Percentiles rank a stretch among this genome's conserved stretches.
Evolutionary conservation across 2,329 filamentous ascomycete species (phyloP).

Genomic region (Penicillium sp.): DNA sequence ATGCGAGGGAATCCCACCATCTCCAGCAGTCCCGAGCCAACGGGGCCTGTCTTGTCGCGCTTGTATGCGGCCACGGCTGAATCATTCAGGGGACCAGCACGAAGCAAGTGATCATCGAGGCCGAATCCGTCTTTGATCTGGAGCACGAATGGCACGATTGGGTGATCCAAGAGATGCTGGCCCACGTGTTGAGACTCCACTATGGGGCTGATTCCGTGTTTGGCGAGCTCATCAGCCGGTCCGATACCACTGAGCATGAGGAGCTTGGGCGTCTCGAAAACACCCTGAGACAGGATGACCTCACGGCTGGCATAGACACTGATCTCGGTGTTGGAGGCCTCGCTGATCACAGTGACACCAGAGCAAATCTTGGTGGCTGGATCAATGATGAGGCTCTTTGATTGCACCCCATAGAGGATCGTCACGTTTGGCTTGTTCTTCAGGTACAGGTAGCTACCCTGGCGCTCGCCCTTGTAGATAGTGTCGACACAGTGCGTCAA

Average conservation of each 20-base stretch:
- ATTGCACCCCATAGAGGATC: slow-evolving; percentile 51
- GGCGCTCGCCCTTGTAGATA: slow-evolving; percentile 58
- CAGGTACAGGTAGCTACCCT: slow-evolving; percentile 53
- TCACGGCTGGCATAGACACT: slow-evolving; percentile 53
- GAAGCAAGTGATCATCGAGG: slow-evolving; percentile 41
- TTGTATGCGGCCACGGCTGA: slow-evolving; percentile 38
- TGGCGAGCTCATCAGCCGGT: slow-evolving; percentile 30
- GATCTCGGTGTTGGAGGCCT: slow-evolving; percentile 41
- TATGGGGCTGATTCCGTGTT: slow-evolving; percentile 34
- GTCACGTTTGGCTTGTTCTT: slow-evolving; percentile 56
- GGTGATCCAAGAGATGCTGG: slow-evolving; percentile 38
- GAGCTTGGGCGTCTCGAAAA: slow-evolving; percentile 55
- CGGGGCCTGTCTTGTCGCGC: slow-evolving; percentile 44
- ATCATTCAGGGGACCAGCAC: slow-evolving; percentile 37
- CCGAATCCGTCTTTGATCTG: slow-evolving; percentile 45
- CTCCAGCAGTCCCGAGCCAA: slow-evolving; percentile 49
- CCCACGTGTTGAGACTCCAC: slow-evolving; percentile 30
- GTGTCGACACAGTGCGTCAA: slow-evolving; percentile 56
- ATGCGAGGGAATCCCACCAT: slow-evolving; percentile 62
- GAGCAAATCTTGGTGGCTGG: slow-evolving; percentile 34
- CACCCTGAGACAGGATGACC: slow-evolving; percentile 51
- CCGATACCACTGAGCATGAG: slow-evolving; percentile 53
- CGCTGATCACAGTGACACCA: slow-evolving; percentile 51
- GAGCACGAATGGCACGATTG: slow-evolving; percentile 44
- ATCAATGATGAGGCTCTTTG: slow-evolving; percentile 57